A percentile compares a stretch with the other conserved stretches of the same genome.
Evolutionary conservation across 2,329 filamentous ascomycete species (phyloP).

Genomic region (Alternaria sp.): DNA sequence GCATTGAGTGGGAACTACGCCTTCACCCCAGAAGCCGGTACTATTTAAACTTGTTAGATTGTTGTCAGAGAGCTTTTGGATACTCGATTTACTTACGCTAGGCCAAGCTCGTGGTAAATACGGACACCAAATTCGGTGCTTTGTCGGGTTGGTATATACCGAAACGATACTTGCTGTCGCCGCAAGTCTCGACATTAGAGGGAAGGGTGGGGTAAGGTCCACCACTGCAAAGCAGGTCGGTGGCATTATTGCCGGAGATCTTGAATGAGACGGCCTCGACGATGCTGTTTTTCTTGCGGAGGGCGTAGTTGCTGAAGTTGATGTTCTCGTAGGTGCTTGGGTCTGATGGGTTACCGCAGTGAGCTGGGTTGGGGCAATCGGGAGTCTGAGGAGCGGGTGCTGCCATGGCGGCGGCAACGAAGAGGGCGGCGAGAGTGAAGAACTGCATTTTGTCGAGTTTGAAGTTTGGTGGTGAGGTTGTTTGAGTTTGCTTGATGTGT

Average conservation of each 20-base stretch:
- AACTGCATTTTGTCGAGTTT: constrained; percentile 28
- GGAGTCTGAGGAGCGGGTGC: constrained; percentile 31
- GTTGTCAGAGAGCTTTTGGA: not conserved
- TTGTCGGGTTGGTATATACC: constrained; percentile 17
- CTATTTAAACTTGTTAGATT: not conserved
- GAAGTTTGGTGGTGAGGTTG: constrained; percentile 4
- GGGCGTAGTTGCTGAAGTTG: constrained; percentile 29
- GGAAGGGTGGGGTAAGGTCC: constrained; percentile 25
- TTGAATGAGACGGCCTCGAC: constrained; percentile 34
- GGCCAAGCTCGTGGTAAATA: constrained; percentile 30
- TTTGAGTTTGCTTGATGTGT: constrained; percentile 1
- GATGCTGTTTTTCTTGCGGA: constrained; percentile 31
- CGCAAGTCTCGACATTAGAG: constrained; percentile 26
- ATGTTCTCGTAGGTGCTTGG: constrained; percentile 32
- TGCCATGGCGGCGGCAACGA: constrained; percentile 32
- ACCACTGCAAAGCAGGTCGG: constrained; percentile 21
- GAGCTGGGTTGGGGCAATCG: constrained; percentile 36
- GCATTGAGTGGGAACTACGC: constrained; percentile 30
- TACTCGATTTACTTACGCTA: not conserved
- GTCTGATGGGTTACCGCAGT: constrained; percentile 23
- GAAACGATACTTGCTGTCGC: constrained; percentile 31
- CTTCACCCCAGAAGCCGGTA: constrained; percentile 14
- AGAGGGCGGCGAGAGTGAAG: constrained; percentile 30
- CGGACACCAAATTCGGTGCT: constrained; percentile 14
- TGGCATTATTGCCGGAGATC: constrained; percentile 30